phyloP scores from a whole-genome alignment of 2,329 filamentous ascomycete genomes.

The Scopulariopsis brevicaulis region DNA sequence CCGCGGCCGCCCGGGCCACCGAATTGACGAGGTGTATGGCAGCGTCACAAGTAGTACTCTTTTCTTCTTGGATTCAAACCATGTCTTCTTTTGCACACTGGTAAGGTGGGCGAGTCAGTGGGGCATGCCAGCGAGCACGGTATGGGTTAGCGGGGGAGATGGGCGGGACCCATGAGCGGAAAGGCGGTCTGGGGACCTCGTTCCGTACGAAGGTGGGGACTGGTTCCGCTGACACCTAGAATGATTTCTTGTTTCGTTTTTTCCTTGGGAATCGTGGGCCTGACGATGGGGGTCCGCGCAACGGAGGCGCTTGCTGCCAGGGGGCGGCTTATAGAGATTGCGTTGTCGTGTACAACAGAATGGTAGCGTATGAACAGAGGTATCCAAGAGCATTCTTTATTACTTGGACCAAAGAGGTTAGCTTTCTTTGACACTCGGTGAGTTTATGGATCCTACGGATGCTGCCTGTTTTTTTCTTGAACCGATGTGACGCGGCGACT shows the following conservation, averaged over 20 bases:
- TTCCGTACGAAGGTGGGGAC: not conserved
- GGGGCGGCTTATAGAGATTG: not conserved
- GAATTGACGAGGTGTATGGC: not conserved
- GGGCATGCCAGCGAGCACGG: not conserved
- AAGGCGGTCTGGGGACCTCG: not conserved
- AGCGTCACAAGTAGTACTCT: not conserved
- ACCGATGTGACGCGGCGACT: not conserved
- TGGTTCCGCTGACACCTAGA: not conserved
- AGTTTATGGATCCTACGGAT: not conserved
- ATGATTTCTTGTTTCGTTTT: not conserved
- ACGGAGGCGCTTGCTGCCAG: not conserved
- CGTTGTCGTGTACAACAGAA: not conserved
- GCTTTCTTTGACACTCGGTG: not conserved
- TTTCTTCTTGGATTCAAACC: not conserved
- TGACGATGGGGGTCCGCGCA: not conserved
- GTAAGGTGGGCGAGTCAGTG: not conserved
- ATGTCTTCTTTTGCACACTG: not conserved
- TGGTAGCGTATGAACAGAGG: not conserved
- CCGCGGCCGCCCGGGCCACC: not conserved
- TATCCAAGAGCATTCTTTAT: not conserved
- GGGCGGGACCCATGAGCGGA: not conserved
- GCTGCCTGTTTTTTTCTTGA: not conserved
- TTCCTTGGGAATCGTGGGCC: not conserved
- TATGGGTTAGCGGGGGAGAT: too few relatives aligned
- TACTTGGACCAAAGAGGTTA: not conserved